Percentiles rank a stretch among this genome's conserved stretches.
phyloP scores from a whole-genome alignment of 2,329 filamentous ascomycete species.

The Elsinoe perseae region DNA sequence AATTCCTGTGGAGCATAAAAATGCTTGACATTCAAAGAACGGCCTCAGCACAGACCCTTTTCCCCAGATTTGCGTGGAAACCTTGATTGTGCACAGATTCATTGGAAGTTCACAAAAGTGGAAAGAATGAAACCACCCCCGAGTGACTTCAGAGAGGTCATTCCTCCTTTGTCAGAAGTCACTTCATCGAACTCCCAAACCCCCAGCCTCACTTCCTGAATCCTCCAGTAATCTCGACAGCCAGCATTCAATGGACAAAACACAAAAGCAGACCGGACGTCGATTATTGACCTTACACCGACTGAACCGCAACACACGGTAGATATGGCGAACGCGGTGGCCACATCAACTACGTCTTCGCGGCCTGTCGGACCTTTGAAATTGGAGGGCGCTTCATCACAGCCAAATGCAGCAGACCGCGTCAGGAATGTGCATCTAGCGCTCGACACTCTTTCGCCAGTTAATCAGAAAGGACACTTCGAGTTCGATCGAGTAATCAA shows the following conservation, averaged over 20 bases:
- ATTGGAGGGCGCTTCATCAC: neutral
- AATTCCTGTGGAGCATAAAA: slow-evolving; percentile 9
- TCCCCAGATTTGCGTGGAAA: slow-evolving; percentile 6
- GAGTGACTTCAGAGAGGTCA: slow-evolving; percentile 10
- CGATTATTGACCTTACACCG: neutral
- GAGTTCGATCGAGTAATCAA: slow-evolving; percentile 93
- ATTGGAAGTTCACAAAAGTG: slow-evolving; percentile 7
- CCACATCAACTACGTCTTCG: neutral
- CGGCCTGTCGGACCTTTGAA: neutral
- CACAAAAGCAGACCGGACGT: neutral
- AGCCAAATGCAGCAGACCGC: neutral
- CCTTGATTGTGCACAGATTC: neutral
- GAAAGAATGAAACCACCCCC: slow-evolving; percentile 11
- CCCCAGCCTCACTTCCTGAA: neutral
- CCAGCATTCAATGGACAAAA: slow-evolving; percentile 9
- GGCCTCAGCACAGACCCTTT: slow-evolving; percentile 7
- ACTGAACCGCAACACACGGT: neutral
- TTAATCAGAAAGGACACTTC: slow-evolving; percentile 92
- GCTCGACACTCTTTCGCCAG: slow-evolving; percentile 66
- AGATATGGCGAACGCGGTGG: slow-evolving; percentile 14
- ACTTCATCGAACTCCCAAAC: neutral
- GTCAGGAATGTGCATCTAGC: slow-evolving; percentile 39
- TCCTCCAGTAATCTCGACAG: neutral
- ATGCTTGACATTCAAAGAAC: slow-evolving; percentile 4
- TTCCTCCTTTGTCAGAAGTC: slow-evolving; percentile 8